Percentiles rank a stretch among this genome's conserved stretches.
Evolutionary conservation across 352 stramenopile species (phyloP).

Genomic region (Globisporangium sylvaticum): DNA sequence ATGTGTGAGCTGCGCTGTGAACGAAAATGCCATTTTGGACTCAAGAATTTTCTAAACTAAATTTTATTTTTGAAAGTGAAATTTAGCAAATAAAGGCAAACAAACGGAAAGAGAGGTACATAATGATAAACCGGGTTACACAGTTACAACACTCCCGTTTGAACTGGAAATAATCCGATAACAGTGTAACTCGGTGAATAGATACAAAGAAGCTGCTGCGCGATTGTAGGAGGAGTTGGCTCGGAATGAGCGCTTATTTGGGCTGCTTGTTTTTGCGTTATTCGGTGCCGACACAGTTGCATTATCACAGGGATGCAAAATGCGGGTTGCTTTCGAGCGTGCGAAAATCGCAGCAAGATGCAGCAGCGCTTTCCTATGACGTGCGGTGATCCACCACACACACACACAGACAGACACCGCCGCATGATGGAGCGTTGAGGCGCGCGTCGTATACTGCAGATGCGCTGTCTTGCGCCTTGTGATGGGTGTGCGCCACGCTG

Average conservation of each 20-base stretch:
- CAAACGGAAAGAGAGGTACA: too few relatives aligned
- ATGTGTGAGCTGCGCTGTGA: neutral
- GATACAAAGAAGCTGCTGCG: too few relatives aligned
- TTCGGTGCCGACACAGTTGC: neutral
- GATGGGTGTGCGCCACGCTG: neutral
- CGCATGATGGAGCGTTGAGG: neutral
- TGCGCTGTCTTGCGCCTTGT: neutral
- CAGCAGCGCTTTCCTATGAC: neutral
- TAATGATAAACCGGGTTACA: neutral
- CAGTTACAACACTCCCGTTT: too few relatives aligned
- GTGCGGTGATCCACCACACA: neutral
- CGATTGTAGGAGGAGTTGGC: neutral
- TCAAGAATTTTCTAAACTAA: neutral
- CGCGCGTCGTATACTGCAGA: neutral
- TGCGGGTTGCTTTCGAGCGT: neutral
- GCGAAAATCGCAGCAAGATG: neutral
- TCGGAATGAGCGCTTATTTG: neutral
- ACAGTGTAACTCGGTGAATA: too few relatives aligned
- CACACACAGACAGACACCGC: neutral
- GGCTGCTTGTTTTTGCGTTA: neutral
- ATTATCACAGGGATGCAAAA: neutral
- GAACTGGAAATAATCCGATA: too few relatives aligned
- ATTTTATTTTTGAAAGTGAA: neutral
- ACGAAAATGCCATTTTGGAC: neutral
- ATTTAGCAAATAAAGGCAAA: too few relatives aligned